Base-by-base conservation (phyloP, 768 basidiomycete species). In the Symmetrospora coprosmae region DNA sequence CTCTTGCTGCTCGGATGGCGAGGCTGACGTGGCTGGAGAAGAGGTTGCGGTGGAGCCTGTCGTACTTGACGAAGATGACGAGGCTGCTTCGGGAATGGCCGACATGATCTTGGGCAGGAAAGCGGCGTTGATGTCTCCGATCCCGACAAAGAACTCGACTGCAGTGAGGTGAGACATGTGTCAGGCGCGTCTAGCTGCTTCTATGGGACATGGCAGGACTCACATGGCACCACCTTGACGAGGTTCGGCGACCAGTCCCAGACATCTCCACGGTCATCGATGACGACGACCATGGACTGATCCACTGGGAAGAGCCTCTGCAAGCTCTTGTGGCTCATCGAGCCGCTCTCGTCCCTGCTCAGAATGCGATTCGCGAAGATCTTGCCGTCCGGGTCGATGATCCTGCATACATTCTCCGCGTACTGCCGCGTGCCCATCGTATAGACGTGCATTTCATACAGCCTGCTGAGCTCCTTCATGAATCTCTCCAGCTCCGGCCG, bases 381-480 rank as follows among this genome's bases (percentile, higher is more conserved):
- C 72, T 77, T 82, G 4, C 82, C 82, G 50, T 84, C 81, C 14
- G 92, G 87, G 75, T 99, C 94, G 69, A 99, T 87, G 27, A 87
- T 84, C 46, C 84, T 80, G 72, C 90, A 94, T 19, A 97, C 92
- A 72, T 89, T 81, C 72, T 90, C 86, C 35, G 94, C 94, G 73
- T 97, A 99, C 43, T 88, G 84, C 43, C 94, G 82, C 25, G 92
- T 96, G 55, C 94, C 94, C 91, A 97, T 97, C 23, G 92, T 99
- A 73, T 99, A 99, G 46, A 99, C 91, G 72, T 97, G 94, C 89
- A 97, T 89, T 74, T 97, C 91, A 73, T 92, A 99, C 69, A 85
- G 82, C 49, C 76, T 74, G 34, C 85, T 79, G 65, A 85, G 79
- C 43, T 77, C 76, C 62, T 75, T 74, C 51, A 99, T 76, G 72